Percentiles rank a stretch among this genome's conserved stretches.
phyloP scores from a whole-genome alignment of 768 basidiomycete genomes.

The Filobasidium floriforme region DNA sequence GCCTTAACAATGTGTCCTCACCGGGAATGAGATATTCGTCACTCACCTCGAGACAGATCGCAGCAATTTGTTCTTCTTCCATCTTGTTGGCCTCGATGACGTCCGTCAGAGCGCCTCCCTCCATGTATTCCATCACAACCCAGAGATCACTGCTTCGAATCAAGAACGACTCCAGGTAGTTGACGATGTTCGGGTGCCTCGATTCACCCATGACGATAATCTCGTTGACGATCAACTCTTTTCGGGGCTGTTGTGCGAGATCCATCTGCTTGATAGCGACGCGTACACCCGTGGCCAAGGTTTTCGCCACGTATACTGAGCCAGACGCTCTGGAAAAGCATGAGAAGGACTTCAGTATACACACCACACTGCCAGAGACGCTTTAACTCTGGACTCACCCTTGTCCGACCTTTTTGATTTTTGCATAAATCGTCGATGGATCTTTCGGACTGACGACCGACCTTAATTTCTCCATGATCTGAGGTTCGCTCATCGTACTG shows the following conservation, averaged over 20 bases:
- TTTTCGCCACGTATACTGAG: constrained; percentile 95
- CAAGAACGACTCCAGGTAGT: constrained; percentile 84
- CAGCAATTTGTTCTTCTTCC: constrained; percentile 89
- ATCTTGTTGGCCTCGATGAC: constrained; percentile 94
- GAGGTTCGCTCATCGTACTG: constrained; percentile 91
- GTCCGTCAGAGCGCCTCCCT: constrained; percentile 79
- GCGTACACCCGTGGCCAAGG: constrained; percentile 69
- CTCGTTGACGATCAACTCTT: constrained; percentile 96
- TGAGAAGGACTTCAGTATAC: constrained; percentile 10
- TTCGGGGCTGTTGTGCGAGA: constrained; percentile 83
- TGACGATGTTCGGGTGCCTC: constrained; percentile 94
- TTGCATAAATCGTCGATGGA: constrained; percentile 81
- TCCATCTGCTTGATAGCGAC: constrained; percentile 99
- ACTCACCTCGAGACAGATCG: constrained; percentile 81
- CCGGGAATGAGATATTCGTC: no score
- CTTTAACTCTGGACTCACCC: constrained; percentile 58
- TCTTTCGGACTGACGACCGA: constrained; percentile 79
- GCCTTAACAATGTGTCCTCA: neutral
- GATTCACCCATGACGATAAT: constrained; percentile 99
- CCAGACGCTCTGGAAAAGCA: constrained; percentile 69
- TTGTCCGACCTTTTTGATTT: constrained; percentile 98
- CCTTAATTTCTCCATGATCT: constrained; percentile 95
- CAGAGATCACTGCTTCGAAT: constrained; percentile 82
- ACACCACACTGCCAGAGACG: no score
- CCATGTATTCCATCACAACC: constrained; percentile 99